Percentiles rank a stretch among this genome's conserved stretches.
Evolutionary conservation across 768 basidiomycete genomes (phyloP).

Genomic region (Termitomyces sp.): DNA sequence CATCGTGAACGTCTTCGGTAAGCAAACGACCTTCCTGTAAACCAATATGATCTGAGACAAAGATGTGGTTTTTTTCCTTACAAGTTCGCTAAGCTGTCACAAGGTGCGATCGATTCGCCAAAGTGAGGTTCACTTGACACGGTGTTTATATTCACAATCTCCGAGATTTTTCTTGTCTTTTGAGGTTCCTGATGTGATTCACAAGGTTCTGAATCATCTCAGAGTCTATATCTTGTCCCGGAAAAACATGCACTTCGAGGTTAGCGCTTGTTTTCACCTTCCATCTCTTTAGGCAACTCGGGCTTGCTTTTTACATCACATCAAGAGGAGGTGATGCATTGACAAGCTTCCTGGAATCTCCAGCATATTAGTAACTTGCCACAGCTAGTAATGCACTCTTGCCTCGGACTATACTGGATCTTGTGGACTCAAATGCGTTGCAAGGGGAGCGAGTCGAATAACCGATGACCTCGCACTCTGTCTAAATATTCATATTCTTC

Average conservation of each 20-base stretch:
- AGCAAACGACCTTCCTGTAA: background rate
- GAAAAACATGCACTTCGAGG: constrained; percentile 9
- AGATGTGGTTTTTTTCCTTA: constrained; percentile 8
- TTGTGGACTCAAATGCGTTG: background rate
- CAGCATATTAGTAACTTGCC: no score
- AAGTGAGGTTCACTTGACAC: constrained; percentile 14
- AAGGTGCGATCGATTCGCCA: constrained; percentile 16
- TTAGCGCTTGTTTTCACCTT: constrained; percentile 10
- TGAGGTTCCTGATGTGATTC: constrained; percentile 9
- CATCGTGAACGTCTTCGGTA: constrained; percentile 8
- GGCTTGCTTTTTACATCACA: constrained; percentile 14
- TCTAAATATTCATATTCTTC: background rate
- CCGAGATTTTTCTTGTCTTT: constrained; percentile 17
- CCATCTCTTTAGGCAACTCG: constrained; percentile 14
- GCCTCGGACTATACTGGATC: background rate
- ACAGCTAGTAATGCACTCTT: no score
- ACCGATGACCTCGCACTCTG: background rate
- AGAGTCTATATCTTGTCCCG: constrained; percentile 17
- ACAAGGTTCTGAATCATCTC: background rate
- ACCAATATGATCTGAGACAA: background rate
- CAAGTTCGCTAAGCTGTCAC: background rate
- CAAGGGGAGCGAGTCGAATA: background rate
- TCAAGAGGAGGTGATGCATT: constrained; percentile 8
- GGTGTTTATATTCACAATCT: constrained; percentile 17
- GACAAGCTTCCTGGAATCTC: no score